phyloP scores from a whole-genome alignment of 2,329 filamentous ascomycete species.

The Tolypocladium tropicale region DNA sequence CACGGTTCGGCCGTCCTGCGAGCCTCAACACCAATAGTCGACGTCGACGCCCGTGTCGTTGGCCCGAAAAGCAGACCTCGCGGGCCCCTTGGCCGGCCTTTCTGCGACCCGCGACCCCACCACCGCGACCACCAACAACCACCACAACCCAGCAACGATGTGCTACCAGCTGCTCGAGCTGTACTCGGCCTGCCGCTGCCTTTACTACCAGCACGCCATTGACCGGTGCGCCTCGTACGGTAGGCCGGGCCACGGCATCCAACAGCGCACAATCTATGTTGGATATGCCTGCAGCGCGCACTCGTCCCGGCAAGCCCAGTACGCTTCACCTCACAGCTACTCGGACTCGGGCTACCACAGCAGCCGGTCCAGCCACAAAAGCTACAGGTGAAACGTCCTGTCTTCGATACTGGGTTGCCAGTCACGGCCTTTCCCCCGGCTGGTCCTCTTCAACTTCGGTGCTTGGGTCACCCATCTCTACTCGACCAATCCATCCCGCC shows the following conservation, averaged over 20 bases:
- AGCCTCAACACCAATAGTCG: background rate
- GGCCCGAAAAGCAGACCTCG: background rate
- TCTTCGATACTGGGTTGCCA: conserved; percentile 39
- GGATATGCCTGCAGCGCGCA: conserved; percentile 60
- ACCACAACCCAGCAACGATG: conserved; percentile 38
- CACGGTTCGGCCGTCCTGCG: background rate
- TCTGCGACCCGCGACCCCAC: background rate
- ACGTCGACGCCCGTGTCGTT: background rate
- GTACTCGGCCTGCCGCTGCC: conserved; percentile 77
- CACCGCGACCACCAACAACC: conserved; percentile 4
- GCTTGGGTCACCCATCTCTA: conserved; percentile 40
- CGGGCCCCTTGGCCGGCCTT: background rate
- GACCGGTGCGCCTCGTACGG: conserved; percentile 73
- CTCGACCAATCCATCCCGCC: conserved; percentile 35
- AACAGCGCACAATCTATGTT: conserved; percentile 69
- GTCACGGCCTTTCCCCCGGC: conserved; percentile 27
- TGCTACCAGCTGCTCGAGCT: conserved; percentile 80
- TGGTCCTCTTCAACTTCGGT: conserved; percentile 32
- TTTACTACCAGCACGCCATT: conserved; percentile 80
- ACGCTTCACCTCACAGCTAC: conserved; percentile 31
- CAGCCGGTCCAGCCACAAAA: conserved; percentile 32
- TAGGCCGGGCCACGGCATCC: conserved; percentile 58
- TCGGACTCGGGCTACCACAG: conserved; percentile 47
- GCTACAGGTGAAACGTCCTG: conserved; percentile 42
- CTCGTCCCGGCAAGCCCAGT: conserved; percentile 24